A percentile compares a stretch with the other conserved stretches of the same genome.
phyloP scores from a whole-genome alignment of 768 basidiomycete species.

The Filobasidium floriforme region DNA sequence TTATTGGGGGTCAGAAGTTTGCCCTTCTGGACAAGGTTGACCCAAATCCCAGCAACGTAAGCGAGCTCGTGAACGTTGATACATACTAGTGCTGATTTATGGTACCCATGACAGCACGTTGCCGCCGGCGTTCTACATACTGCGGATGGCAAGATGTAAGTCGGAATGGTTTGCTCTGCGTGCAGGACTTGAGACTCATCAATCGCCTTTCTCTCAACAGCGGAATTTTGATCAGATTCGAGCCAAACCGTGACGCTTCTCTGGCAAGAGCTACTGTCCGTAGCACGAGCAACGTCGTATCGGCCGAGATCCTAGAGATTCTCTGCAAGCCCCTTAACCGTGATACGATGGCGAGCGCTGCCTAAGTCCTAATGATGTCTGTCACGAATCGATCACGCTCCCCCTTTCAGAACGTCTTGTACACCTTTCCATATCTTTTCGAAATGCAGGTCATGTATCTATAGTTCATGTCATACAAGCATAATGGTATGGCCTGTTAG shows the following conservation, averaged over 20 bases:
- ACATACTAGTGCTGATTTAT: not conserved
- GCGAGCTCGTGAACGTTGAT: conserved; percentile 2
- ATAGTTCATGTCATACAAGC: too few relatives aligned
- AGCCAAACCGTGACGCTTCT: conserved; percentile 95
- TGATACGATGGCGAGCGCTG: conserved; percentile 24
- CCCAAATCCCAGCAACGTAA: conserved; percentile 77
- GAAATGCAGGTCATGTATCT: too few relatives aligned
- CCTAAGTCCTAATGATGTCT: not conserved
- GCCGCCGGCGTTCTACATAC: conserved; percentile 95
- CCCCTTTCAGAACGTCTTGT: too few relatives aligned
- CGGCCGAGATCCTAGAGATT: conserved; percentile 43
- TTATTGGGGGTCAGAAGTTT: conserved; percentile 69
- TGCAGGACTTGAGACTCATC: not conserved
- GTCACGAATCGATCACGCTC: too few relatives aligned
- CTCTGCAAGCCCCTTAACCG: conserved; percentile 42
- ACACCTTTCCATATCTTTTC: too few relatives aligned
- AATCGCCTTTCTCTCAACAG: conserved; percentile 13
- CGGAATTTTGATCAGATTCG: conserved; percentile 82
- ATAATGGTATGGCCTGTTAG: not conserved
- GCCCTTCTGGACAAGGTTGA: conserved; percentile 77
- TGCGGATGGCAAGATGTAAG: conserved; percentile 72
- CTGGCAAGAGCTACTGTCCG: conserved; percentile 86
- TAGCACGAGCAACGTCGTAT: conserved; percentile 86
- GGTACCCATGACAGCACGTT: conserved; percentile 52
- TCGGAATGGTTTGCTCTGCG: not conserved